Percentiles rank a stretch among this genome's conserved stretches.
Conservation (phyloP, 306 rosid genomes). For the Mucuna pruriens region DNA sequence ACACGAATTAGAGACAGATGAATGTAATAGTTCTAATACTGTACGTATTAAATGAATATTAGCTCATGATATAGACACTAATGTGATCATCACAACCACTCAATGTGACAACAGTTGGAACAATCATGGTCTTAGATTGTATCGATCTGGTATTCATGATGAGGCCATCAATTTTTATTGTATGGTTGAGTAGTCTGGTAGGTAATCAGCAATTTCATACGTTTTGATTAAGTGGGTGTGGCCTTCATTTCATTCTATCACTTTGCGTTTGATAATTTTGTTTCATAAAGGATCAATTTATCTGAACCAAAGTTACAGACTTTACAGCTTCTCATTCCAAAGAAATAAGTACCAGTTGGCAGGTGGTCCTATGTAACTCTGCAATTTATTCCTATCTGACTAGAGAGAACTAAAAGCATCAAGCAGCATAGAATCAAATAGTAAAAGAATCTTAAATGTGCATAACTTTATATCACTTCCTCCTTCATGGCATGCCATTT, state of each 20-base stretch:
- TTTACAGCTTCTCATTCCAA: constrained; percentile 42
- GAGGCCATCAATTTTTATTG: constrained; percentile 45
- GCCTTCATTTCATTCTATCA: constrained; percentile 38
- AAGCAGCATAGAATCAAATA: neutral
- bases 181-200: constrained; percentile 38
- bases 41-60: constrained; percentile 30
- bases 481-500: constrained; percentile 22
- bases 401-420: neutral
- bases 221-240: neutral
- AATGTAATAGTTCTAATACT: neutral
- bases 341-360: constrained; percentile 12
- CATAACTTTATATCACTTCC: neutral
- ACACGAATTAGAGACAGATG: neutral
- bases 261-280: constrained; percentile 11
- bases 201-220: constrained; percentile 33
- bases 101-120: constrained; percentile 49
- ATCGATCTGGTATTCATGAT: constrained; percentile 68
- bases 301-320: constrained; percentile 19
- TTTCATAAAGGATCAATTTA: constrained; percentile 11
- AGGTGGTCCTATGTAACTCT: constrained; percentile 49
- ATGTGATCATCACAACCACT: constrained; percentile 33
- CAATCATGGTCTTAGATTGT: constrained; percentile 41
- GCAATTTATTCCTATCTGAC: constrained; percentile 34
- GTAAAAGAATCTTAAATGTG: constrained; percentile 14
- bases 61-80: constrained; percentile 26